Base-by-base conservation (phyloP, 148 eudicot species). In the Arctostaphylos glauca region DNA sequence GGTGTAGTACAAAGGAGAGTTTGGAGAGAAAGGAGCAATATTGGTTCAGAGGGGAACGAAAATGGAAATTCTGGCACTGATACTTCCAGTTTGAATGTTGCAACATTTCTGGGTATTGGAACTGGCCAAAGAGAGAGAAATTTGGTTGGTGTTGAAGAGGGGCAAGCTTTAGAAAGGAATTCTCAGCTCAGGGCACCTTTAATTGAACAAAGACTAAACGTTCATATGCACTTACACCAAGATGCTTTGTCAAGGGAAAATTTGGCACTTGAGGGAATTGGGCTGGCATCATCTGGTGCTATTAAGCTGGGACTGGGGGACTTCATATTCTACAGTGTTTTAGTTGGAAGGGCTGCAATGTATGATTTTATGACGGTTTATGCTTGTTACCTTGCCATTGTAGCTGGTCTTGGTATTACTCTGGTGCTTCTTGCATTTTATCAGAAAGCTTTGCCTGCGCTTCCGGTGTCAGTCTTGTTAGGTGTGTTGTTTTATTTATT, bases 311-410 rank as follows among this genome's bases (percentile, higher is more conserved):
- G 98, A 5, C 84, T 94, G 21, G 99, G 99, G 15, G 98, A 97
- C 86, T 97, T 94, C 73, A 93, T 96, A 74, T 94, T 97, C 81
- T 94, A 97, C 86, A 94, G 99, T 83, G 99, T 94, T 75, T 88
- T 97, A 81, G 99, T 97, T 82, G 98, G 97, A 8, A 87, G 99
- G 86, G 99, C 98, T 21, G 98, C 99, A 43, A 94, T 97, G 98
- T 97, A 93, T 78, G 98, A 93, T 83, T 91, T 89, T 83, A 93
- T 94, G 98, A 92, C 98, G 0, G 98, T 94, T 50, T 94, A 94
- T 59, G 97, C 97, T 1, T 96, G 97, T 86, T 96, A 96, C 83
- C 86, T 97, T 66, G 99, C 99, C 76, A 92, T 97, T 66, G 88
- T 97, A 74, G 96, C 98, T 12, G 97, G 98, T 81, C 96, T 97